Evolutionary conservation across 2,329 filamentous ascomycete genomes (phyloP).

Genomic region (Macrophomina phaseolina): DNA sequence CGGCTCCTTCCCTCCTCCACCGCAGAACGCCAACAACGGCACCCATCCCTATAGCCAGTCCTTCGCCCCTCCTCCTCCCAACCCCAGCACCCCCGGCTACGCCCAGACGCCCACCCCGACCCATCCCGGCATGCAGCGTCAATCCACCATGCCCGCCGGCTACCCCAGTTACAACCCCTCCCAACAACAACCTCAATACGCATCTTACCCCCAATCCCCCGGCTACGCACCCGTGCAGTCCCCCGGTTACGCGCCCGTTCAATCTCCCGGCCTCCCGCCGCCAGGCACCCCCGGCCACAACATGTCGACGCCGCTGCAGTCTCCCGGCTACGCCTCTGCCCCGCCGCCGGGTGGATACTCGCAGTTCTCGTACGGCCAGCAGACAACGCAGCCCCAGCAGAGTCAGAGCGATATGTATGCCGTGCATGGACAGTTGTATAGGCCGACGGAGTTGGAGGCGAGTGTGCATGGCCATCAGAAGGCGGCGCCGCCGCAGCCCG

Average conservation of each 20-base stretch:
- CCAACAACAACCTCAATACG: conserved; percentile 45
- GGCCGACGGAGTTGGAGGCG: conserved; percentile 68
- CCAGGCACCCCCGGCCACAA: conserved; percentile 10
- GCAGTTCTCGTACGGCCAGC: conserved; percentile 55
- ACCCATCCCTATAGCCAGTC: conserved; percentile 34
- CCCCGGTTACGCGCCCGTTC: conserved; percentile 32
- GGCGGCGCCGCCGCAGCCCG: conserved; percentile 30
- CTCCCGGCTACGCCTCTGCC: conserved; percentile 40
- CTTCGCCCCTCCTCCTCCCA: conserved; percentile 47
- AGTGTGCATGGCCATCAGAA: conserved; percentile 45
- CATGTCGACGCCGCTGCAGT: conserved; percentile 36
- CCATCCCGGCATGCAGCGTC: conserved; percentile 38
- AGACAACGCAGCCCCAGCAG: background rate
- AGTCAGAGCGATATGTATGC: conserved; percentile 51
- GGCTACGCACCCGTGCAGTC: conserved; percentile 37
- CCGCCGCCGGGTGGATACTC: conserved; percentile 61
- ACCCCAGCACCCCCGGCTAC: conserved; percentile 33
- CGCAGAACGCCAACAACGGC: conserved; percentile 24
- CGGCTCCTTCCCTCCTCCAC: conserved; percentile 42
- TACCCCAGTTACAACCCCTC: conserved; percentile 26
- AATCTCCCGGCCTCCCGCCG: conserved; percentile 33
- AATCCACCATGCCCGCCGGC: conserved; percentile 38
- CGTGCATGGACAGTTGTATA: conserved; percentile 72
- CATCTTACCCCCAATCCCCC: conserved; percentile 44
- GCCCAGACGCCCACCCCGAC: conserved; percentile 32